Base-by-base conservation (phyloP, 2,329 filamentous ascomycete genomes). In the Ustulina deusta region DNA sequence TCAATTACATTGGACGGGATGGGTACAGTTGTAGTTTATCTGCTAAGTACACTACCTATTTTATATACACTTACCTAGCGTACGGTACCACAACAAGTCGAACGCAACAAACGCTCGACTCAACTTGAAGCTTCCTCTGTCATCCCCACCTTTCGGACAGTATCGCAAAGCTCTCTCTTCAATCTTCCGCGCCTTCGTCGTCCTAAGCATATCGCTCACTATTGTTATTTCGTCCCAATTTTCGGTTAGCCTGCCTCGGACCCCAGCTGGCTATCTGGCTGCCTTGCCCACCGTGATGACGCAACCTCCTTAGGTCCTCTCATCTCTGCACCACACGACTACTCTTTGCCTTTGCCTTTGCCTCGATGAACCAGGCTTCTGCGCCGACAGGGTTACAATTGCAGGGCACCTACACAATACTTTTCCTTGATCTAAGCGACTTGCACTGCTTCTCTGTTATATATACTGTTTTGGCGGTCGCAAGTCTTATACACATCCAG, bases 201-300 rank as follows among this genome's bases (percentile, higher is more conserved):
- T 7, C 29, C 17, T 44, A 4, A 44, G 40, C 17, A n/a, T 44
- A 34, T 32, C 34, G 20, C 4, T 46, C 22, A 20, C 25, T 17
- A 9, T 52, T 10, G 17, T 34, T 34, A 17, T n/a, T 22, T 48
- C 29, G 6, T 46, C 34, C 6, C 48, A 17, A 54, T 17, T 11
- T 54, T 22, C 13, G 29, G 25, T 10, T 42, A 29, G 51, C 36
- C 46, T 36, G 42, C 52, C 42, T 44, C 15, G 20, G 17, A 51
- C 52, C 32, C 42, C 13, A 51, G 32, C 32, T 25, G 25, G 61
- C 29, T 38, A 38, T 40, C 36, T 42, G 22, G 46, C 36, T 36
- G 55, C 29, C 58, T 55, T 48, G 48, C 36, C 42, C 34, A 25
- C 46, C 54, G 63, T 69, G 69, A 70, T 70, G 69, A 70, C 69